These are phyloP conservation scores for Sechiopsis laciniata DNA, from an alignment of 306 rosid genomes.

Conservation along the genomic window DNA sequence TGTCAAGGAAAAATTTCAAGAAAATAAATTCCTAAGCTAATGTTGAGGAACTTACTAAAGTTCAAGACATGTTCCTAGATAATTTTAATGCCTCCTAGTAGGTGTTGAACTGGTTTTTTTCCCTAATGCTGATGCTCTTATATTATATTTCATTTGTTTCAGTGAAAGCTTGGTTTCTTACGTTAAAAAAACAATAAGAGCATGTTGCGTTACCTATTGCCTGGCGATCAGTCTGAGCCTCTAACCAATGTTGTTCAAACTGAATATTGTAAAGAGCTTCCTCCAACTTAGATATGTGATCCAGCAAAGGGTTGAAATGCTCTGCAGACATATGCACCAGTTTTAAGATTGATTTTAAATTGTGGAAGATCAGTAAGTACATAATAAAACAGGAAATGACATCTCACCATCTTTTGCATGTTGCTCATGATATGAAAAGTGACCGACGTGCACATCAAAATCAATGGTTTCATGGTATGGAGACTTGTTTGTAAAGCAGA, in stretches of 20 bases:
- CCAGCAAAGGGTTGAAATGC: constrained; percentile 79
- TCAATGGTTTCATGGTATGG: constrained; percentile 78
- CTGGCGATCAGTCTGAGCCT: constrained; percentile 90
- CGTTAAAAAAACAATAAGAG: too few relatives aligned
- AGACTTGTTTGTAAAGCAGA: constrained; percentile 76
- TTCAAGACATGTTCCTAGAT: too few relatives aligned
- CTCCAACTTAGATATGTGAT: constrained; percentile 81
- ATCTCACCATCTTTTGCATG: constrained; percentile 91
- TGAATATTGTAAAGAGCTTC: constrained; percentile 84
- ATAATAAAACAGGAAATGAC: constrained; percentile 4
- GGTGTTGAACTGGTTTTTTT: too few relatives aligned
- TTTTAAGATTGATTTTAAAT: constrained; percentile 10
- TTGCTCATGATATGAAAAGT: constrained; percentile 60
- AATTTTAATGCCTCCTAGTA: too few relatives aligned
- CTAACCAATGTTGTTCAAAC: constrained; percentile 95
- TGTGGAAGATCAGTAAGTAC: not conserved
- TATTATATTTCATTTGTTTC: too few relatives aligned
- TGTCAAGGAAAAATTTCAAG: too few relatives aligned
- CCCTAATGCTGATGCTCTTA: too few relatives aligned
- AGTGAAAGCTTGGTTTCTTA: too few relatives aligned
- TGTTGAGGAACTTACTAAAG: not conserved
- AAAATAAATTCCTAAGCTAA: not conserved
- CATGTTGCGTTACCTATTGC: constrained; percentile 53
- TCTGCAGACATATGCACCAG: constrained; percentile 44
- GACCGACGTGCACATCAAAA: constrained; percentile 78